These are phyloP conservation scores for Petunia hybrid DNA, from an alignment of 305 asterid genomes.

Conservation along the genomic window DNA sequence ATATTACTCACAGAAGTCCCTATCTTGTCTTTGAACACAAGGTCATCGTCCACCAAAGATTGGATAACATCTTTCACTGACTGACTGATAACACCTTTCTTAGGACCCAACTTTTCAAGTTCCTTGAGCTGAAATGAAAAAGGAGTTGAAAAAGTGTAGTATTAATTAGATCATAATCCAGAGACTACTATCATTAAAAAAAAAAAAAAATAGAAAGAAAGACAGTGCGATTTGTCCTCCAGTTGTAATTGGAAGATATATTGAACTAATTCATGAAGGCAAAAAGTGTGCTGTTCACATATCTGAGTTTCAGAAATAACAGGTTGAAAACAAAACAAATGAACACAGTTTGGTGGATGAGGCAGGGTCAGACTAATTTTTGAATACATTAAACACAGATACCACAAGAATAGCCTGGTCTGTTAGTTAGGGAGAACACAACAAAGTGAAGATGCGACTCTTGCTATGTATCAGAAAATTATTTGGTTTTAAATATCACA, in stretches of 20 bases:
- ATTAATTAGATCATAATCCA: background rate
- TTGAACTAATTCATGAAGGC: background rate
- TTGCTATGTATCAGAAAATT: background rate
- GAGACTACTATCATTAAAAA: too few relatives aligned
- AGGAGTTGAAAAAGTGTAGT: background rate
- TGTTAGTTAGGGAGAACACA: background rate
- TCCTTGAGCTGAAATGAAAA: conserved; percentile 73
- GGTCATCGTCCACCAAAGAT: conserved; percentile 91
- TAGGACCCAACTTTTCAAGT: conserved; percentile 91
- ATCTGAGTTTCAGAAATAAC: conserved; percentile 7
- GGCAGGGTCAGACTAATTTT: background rate
- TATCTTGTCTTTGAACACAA: conserved; percentile 93
- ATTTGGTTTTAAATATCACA: background rate
- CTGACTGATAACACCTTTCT: conserved; percentile 92
- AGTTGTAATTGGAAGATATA: background rate
- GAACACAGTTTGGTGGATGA: background rate
- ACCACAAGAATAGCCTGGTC: background rate
- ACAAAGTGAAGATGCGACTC: conserved; percentile 4
- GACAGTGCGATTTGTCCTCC: background rate
- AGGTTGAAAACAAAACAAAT: background rate
- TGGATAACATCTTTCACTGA: conserved; percentile 94
- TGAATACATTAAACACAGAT: background rate
- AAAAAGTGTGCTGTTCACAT: background rate
- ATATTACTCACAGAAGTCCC: conserved; percentile 91
- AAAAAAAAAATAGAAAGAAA: background rate